Evolutionary conservation across 73 alveolate species (phyloP).

Genomic region (Loxodes magnus): DNA sequence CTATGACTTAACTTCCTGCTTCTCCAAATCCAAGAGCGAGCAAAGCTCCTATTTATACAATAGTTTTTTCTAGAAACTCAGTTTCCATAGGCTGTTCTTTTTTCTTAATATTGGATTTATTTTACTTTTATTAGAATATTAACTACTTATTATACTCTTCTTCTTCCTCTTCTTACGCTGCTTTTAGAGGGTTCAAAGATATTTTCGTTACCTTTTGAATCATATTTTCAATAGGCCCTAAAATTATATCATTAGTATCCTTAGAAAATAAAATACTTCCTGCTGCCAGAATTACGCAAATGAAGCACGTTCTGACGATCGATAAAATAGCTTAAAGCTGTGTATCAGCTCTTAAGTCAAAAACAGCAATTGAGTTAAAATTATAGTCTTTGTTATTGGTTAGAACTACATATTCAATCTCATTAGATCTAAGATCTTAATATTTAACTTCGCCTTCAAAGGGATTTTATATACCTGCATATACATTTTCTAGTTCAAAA

Average conservation of each 20-base stretch:
- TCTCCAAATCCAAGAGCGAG: no score
- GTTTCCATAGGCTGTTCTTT: no score
- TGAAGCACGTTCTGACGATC: conserved; percentile 33
- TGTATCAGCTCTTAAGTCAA: conserved; percentile 8
- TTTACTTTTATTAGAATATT: no score
- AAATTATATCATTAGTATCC: conserved; percentile 53
- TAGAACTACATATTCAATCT: no score
- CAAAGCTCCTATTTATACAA: no score
- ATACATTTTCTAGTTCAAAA: not conserved
- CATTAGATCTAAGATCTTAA: conserved; percentile 2
- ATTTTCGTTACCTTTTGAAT: conserved; percentile 36
- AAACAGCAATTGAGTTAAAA: not conserved
- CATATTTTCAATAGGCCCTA: conserved; percentile 57
- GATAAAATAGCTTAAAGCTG: conserved; percentile 12
- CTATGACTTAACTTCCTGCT: no score
- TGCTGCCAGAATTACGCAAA: conserved; percentile 30
- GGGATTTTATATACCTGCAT: not conserved
- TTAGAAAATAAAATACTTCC: conserved; percentile 49
- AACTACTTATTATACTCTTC: no score
- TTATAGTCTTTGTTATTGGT: not conserved
- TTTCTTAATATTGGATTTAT: no score
- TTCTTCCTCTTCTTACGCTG: no score
- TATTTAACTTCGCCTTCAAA: not conserved
- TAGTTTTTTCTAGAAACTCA: no score
- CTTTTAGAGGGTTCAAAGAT: conserved; percentile 59